Percentiles rank a stretch among this genome's conserved stretches.
These are phyloP conservation scores for Lentinus brumalis DNA, from an alignment of 768 basidiomycete species.

Conservation along the genomic window DNA sequence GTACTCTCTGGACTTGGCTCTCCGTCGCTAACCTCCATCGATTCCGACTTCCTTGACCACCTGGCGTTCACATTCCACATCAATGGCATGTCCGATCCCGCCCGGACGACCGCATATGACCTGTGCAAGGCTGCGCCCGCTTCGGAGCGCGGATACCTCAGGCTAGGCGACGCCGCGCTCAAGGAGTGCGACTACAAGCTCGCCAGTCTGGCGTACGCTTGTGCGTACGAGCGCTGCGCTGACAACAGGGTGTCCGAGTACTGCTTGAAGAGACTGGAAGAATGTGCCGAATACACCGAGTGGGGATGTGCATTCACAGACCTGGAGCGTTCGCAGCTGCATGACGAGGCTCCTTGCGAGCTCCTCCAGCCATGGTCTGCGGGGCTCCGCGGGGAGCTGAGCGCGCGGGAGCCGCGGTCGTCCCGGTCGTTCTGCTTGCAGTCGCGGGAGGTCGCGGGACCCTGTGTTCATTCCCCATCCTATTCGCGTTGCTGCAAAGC, in stretches of 20 bases:
- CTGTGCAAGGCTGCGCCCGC: conserved; percentile 36
- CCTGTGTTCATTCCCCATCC: conserved; percentile 39
- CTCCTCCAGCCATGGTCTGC: conserved; percentile 47
- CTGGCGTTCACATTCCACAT: conserved; percentile 46
- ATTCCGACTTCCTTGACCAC: conserved; percentile 27
- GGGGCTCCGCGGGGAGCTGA: conserved; percentile 36
- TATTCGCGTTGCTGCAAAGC: neutral
- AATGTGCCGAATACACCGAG: conserved; percentile 50
- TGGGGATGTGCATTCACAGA: conserved; percentile 51
- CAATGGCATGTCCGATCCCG: conserved; percentile 37
- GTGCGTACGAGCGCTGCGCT: conserved; percentile 41
- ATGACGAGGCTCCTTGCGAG: conserved; percentile 29
- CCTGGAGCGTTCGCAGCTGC: conserved; percentile 44
- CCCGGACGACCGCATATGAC: conserved; percentile 35
- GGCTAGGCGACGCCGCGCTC: conserved; percentile 50
- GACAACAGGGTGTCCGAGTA: conserved; percentile 43
- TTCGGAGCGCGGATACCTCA: conserved; percentile 49
- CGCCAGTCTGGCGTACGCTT: conserved; percentile 58
- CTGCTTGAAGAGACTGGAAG: conserved; percentile 47
- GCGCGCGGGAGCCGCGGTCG: conserved; percentile 28
- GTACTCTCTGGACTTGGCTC: conserved; percentile 43
- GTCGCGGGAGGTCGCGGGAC: conserved; percentile 44
- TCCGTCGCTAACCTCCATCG: conserved; percentile 18
- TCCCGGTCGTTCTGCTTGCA: conserved; percentile 43
- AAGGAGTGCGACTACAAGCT: conserved; percentile 41